These are phyloP conservation scores for Iberis pinnata DNA, from an alignment of 345 rosid species.

Conservation along the genomic window DNA sequence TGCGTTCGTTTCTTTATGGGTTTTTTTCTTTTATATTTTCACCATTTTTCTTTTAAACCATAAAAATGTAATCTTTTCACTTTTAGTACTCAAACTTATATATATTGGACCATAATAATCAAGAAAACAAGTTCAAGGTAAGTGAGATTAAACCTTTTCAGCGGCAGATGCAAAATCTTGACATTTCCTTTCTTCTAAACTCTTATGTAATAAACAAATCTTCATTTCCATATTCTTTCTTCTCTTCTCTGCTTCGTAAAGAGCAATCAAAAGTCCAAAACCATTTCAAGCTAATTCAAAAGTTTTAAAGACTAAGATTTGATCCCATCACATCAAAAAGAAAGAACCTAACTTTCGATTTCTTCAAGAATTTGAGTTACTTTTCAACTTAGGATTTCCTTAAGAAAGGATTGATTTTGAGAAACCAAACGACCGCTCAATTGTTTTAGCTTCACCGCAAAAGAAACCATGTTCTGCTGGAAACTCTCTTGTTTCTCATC, in stretches of 20 bases:
- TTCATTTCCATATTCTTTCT: conserved; percentile 67
- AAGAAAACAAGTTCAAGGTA: no score
- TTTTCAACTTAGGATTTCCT: conserved; percentile 65
- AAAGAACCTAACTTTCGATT: no score
- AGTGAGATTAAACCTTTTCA: no score
- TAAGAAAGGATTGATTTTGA: conserved; percentile 61
- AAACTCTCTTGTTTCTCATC: conserved; percentile 85
- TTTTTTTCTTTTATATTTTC: no score
- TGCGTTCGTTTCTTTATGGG: no score
- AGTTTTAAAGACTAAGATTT: no score
- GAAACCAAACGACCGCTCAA: conserved; percentile 73
- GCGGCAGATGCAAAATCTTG: conserved; percentile 59
- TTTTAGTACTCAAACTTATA: no score
- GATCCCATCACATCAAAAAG: no score
- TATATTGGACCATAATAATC: no score
- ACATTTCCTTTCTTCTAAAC: conserved; percentile 51
- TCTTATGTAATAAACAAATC: conserved; percentile 47
- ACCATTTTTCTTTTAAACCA: no score
- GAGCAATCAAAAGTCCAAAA: background rate
- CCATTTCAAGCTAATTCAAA: background rate
- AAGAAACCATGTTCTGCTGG: conserved; percentile 65
- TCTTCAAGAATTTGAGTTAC: conserved; percentile 31
- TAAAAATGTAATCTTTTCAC: no score
- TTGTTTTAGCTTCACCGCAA: conserved; percentile 79
- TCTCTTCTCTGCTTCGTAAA: conserved; percentile 68